A percentile compares a stretch with the other conserved stretches of the same genome.
Evolutionary conservation across 352 stramenopile species (phyloP).

Genomic region (Phytophthora europaea): DNA sequence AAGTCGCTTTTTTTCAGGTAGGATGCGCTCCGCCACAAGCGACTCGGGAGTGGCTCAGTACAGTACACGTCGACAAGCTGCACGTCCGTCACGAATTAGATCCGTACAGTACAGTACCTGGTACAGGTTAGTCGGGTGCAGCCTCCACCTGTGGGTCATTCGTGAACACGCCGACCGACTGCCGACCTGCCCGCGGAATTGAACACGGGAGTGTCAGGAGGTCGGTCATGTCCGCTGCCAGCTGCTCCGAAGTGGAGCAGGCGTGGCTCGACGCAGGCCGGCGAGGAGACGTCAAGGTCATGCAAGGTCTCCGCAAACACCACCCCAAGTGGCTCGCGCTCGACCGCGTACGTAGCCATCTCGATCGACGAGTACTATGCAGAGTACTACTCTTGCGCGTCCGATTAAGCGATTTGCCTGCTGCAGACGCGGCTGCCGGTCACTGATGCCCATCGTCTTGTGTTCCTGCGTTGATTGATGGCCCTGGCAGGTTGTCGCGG

Average conservation of each 20-base stretch:
- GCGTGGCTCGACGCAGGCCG: constrained; percentile 41
- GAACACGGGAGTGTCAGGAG: constrained; percentile 10
- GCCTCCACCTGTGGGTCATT: constrained; percentile 24
- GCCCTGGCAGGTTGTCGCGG: constrained; percentile 26
- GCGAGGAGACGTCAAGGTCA: constrained; percentile 33
- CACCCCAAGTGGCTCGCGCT: constrained; percentile 45
- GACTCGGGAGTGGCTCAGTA: constrained; percentile 22
- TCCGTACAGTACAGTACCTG: background rate
- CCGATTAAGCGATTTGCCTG: constrained; percentile 32
- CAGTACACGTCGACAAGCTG: constrained; percentile 2
- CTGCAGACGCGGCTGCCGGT: constrained; percentile 15
- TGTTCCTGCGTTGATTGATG: constrained; percentile 16
- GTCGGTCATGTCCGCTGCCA: constrained; percentile 29
- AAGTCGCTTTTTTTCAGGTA: constrained; percentile 41
- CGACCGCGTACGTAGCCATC: constrained; percentile 43
- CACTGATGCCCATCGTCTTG: constrained; percentile 29
- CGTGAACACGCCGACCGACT: constrained; percentile 36
- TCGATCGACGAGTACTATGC: constrained; percentile 5
- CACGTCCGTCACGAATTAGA: background rate
- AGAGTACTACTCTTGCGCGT: constrained; percentile 46
- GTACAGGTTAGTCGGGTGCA: background rate
- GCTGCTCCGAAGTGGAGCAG: constrained; percentile 28
- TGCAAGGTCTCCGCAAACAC: constrained; percentile 38
- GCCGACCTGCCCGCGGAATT: constrained; percentile 34
- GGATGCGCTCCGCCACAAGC: constrained; percentile 32